These are phyloP conservation scores for Onygenales sp. DNA, from an alignment of 2,329 filamentous ascomycete genomes.

Conservation along the genomic window DNA sequence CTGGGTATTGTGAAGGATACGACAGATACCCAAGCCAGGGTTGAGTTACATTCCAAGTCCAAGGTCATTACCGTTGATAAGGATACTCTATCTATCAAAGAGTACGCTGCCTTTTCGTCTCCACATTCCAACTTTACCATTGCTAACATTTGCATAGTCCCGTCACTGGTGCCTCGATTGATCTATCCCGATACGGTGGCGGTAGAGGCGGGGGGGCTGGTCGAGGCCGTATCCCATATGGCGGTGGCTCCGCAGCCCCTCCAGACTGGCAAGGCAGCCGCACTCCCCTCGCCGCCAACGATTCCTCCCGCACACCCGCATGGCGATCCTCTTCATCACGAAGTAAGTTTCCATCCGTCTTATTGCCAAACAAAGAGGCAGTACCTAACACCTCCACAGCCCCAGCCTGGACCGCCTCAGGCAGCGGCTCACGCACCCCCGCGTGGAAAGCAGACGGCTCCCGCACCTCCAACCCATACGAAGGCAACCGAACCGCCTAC, in stretches of 20 bases:
- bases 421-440: conserved; percentile 40
- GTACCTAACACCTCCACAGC: conserved; percentile 15
- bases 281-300: conserved; percentile 54
- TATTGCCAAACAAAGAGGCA: background rate
- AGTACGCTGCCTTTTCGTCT: conserved; percentile 43
- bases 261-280: conserved; percentile 57
- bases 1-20: conserved; percentile 94
- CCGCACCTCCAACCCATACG: conserved; percentile 51
- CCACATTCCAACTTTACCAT: background rate
- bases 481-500: conserved; percentile 56
- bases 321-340: conserved; percentile 48
- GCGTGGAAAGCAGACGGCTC: conserved; percentile 49
- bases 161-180: conserved; percentile 66
- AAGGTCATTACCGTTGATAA: conserved; percentile 83
- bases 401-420: conserved; percentile 32
- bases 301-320: conserved; percentile 62
- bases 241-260: conserved; percentile 35
- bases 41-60: conserved; percentile 89
- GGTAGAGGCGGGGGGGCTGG: conserved; percentile 38
- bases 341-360: conserved; percentile 43
- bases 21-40: conserved; percentile 72
- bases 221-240: conserved; percentile 38
- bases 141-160: conserved; percentile 24
- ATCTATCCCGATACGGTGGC: conserved; percentile 46
- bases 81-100: conserved; percentile 73